Evolutionary conservation across 768 basidiomycete genomes (phyloP), one percentile per base, ranked within the genome.

Genomic region (Pleurotus platypus): DNA sequence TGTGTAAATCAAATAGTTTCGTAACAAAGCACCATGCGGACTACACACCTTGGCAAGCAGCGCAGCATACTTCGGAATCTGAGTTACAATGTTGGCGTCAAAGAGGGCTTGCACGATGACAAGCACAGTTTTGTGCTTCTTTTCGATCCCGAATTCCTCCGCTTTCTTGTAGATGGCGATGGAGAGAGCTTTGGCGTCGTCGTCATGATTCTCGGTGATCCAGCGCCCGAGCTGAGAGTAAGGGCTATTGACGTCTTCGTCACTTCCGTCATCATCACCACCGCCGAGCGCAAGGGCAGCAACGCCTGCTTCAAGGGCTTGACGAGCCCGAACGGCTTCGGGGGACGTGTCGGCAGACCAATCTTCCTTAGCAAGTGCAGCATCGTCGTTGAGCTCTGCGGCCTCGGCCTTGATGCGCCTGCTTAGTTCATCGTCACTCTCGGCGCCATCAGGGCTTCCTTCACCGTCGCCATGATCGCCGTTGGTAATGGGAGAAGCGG

Each of bases 341-440:
- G 88, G 82, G 2, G 91, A 93, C 1, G 92, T 94, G 66, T 96
- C 93, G n/a, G 84, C 89, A 53, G 90, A 89, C 94, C 94, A 97
- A 56, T 89, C 92, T 48, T 94, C 90, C 16, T 84, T 81, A 8
- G 74, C 78, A 50, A 89, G 71, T 2, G 77, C 69, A 18, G 87
- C 75, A 0, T 91, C 82, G 2, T 77, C 70, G 56, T 85, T 85
- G 63, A 95, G 76, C 46, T 86, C 85, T 5, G 86, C 88, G 38
- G 92, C 92, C 64, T 95, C 92, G 8, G 91, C 89, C 68, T 92
- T 93, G 77, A 98, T 94, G 71, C 91, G 91, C 78, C 75, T 89
- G 8, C 90, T 92, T 60, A 96, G 72, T 67, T 90, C 90, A 66
- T 96, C 94, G 59, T 94, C 92, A 58, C 87, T 90, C 62, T 92